A percentile compares a stretch with the other conserved stretches of the same genome.
Evolutionary conservation across 352 stramenopile genomes (phyloP).

Genomic region (Globisporangium alternatum): DNA sequence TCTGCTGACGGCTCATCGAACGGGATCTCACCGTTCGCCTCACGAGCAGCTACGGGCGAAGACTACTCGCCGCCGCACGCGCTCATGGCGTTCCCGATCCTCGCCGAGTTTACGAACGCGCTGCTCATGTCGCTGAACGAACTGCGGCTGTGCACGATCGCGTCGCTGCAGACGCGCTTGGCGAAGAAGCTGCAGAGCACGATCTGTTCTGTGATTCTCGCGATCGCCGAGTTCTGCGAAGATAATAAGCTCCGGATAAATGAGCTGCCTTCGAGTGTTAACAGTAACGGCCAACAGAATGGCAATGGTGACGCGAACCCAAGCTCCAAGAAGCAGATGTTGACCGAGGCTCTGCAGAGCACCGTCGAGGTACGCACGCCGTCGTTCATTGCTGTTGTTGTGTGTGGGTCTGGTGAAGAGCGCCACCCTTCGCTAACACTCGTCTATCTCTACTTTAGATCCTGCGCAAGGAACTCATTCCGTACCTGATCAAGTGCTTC

Average conservation of each 20-base stretch:
- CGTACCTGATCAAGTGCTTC: conserved; percentile 74
- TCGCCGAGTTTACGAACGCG: conserved; percentile 84
- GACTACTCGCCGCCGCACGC: conserved; percentile 68
- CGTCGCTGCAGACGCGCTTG: conserved; percentile 56
- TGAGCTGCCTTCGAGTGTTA: not conserved
- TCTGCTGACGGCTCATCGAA: conserved; percentile 4
- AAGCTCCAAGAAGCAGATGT: conserved; percentile 20
- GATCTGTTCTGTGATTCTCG: conserved; percentile 45
- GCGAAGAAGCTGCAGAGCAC: conserved; percentile 54
- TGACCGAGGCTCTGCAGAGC: conserved; percentile 43
- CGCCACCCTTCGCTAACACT: not conserved
- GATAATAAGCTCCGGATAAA: conserved; percentile 46
- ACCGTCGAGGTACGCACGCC: conserved; percentile 48
- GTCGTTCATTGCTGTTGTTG: not conserved
- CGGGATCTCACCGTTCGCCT: conserved; percentile 11
- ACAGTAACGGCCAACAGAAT: not conserved
- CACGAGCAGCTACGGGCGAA: conserved; percentile 12
- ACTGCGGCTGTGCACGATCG: conserved; percentile 71
- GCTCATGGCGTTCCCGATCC: conserved; percentile 86
- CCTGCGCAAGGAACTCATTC: conserved; percentile 50
- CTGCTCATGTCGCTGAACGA: conserved; percentile 82
- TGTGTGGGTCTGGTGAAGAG: not conserved
- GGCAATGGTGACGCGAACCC: not conserved
- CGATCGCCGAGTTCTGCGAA: conserved; percentile 49
- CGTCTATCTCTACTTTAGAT: conserved; percentile 28